These are phyloP conservation scores for Macadamia integrifolia DNA, from an alignment of 164 flowering plant genomes.

Conservation along the genomic window DNA sequence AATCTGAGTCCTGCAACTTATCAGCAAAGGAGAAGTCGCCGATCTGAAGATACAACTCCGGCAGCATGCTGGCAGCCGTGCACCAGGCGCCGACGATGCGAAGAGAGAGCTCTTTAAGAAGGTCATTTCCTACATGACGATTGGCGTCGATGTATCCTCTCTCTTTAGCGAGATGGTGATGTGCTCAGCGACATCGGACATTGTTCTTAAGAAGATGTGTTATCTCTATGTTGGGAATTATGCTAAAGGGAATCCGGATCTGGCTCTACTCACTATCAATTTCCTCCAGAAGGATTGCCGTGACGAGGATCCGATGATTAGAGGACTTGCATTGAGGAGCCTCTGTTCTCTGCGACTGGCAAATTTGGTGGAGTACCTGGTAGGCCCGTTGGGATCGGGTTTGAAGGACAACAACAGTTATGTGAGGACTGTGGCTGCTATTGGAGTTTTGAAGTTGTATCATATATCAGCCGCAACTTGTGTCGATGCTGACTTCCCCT, in stretches of 20 bases:
- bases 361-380: slow-evolving; percentile 92
- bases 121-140: slow-evolving; percentile 94
- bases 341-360: slow-evolving; percentile 76
- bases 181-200: slow-evolving; percentile 96
- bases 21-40: slow-evolving; percentile 90
- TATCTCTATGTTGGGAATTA: slow-evolving; percentile 94
- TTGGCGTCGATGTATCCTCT: slow-evolving; percentile 92
- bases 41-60: slow-evolving; percentile 90
- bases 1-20: not conserved
- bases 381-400: slow-evolving; percentile 90
- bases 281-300: slow-evolving; percentile 96
- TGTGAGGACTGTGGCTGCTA: slow-evolving; percentile 84
- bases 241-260: slow-evolving; percentile 93
- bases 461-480: slow-evolving; percentile 85
- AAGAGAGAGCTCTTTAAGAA: slow-evolving; percentile 94
- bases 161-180: slow-evolving; percentile 99
- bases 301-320: slow-evolving; percentile 96
- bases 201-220: slow-evolving; percentile 97
- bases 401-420: slow-evolving; percentile 78
- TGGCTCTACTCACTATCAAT: slow-evolving; percentile 90
- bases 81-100: slow-evolving; percentile 86
- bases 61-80: slow-evolving; percentile 86
- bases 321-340: slow-evolving; percentile 94
- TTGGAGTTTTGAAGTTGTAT: slow-evolving; percentile 84
- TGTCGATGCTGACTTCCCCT: slow-evolving; percentile 83